phyloP scores from a whole-genome alignment of 345 rosid species.

The Xanthoceras sorbifolium region DNA sequence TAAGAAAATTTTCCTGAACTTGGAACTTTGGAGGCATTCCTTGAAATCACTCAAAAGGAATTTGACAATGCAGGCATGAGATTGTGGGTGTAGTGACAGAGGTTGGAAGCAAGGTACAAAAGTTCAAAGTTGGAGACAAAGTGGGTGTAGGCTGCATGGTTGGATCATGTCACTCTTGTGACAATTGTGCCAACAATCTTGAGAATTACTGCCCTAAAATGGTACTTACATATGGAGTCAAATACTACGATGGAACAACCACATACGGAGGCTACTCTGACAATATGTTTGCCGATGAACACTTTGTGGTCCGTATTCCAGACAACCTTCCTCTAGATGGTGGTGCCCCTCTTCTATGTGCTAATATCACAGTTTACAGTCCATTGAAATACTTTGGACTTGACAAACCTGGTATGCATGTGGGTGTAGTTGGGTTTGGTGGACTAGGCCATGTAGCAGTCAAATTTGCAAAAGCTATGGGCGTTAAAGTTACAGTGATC shows the following conservation, averaged over 20 bases:
- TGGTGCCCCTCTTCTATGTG: constrained; percentile 68
- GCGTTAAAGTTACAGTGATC: constrained; percentile 61
- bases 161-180: constrained; percentile 55
- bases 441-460: constrained; percentile 69
- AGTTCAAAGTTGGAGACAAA: constrained; percentile 52
- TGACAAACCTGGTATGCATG: constrained; percentile 43
- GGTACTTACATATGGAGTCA: constrained; percentile 37
- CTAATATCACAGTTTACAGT: constrained; percentile 71
- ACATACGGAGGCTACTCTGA: constrained; percentile 66
- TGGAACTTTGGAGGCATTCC: no score
- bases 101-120: constrained; percentile 50
- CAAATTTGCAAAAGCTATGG: constrained; percentile 63
- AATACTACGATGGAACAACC: constrained; percentile 42
- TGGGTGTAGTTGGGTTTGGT: constrained; percentile 73
- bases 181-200: constrained; percentile 42
- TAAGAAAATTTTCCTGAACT: no score
- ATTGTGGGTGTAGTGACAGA: constrained; percentile 65
- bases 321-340: constrained; percentile 47
- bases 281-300: constrained; percentile 50
- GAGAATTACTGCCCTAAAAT: constrained; percentile 59
- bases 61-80: constrained; percentile 52
- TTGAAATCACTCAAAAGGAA: background rate
- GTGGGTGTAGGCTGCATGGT: constrained; percentile 61
- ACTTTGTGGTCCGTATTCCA: constrained; percentile 48
- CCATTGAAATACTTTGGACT: constrained; percentile 59